Evolutionary conservation across 2,329 filamentous ascomycete genomes (phyloP).

Genomic region (Akanthomyces lecanii): DNA sequence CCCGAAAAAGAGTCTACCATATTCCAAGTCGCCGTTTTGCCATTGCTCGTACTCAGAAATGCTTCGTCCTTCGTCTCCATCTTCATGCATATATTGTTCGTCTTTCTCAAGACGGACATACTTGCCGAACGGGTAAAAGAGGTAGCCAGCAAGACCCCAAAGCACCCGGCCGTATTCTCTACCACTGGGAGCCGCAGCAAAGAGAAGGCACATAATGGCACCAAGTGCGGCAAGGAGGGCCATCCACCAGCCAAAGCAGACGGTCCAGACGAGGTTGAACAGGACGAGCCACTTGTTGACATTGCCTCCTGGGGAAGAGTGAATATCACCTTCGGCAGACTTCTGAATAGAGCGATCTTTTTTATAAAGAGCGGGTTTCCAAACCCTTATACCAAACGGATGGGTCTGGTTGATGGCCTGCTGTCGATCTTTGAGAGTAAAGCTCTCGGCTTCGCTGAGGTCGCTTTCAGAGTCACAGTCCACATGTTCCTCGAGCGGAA

Average conservation of each 20-base stretch:
- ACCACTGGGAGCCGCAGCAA: conserved; percentile 74
- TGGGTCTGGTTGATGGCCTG: conserved; percentile 98
- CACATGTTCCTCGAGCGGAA: conserved; percentile 42
- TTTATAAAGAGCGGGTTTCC: conserved; percentile 98
- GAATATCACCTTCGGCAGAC: conserved; percentile 92
- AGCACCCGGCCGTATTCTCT: conserved; percentile 82
- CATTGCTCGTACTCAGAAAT: conserved; percentile 99
- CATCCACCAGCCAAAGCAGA: conserved; percentile 96
- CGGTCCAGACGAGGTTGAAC: conserved; percentile 86
- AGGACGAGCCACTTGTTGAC: conserved; percentile 81
- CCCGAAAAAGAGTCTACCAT: conserved; percentile 93
- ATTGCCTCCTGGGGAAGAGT: conserved; percentile 83
- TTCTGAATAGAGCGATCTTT: conserved; percentile 95
- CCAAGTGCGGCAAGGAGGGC: conserved; percentile 69
- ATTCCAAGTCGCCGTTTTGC: conserved; percentile 95
- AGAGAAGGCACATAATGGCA: conserved; percentile 72
- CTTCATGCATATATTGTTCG: conserved; percentile 89
- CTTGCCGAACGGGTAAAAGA: conserved; percentile 95
- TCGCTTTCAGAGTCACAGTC: conserved; percentile 66
- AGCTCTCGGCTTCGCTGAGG: conserved; percentile 91
- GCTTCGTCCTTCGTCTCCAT: conserved; percentile 90
- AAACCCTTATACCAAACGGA: conserved; percentile 96
- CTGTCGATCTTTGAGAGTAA: conserved; percentile 94
- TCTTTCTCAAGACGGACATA: conserved; percentile 92
- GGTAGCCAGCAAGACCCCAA: conserved; percentile 76